Evolutionary conservation across 169 alveolate genomes (phyloP), one percentile per base, ranked within the genome.

Genomic region (Cystoisospora suis): DNA sequence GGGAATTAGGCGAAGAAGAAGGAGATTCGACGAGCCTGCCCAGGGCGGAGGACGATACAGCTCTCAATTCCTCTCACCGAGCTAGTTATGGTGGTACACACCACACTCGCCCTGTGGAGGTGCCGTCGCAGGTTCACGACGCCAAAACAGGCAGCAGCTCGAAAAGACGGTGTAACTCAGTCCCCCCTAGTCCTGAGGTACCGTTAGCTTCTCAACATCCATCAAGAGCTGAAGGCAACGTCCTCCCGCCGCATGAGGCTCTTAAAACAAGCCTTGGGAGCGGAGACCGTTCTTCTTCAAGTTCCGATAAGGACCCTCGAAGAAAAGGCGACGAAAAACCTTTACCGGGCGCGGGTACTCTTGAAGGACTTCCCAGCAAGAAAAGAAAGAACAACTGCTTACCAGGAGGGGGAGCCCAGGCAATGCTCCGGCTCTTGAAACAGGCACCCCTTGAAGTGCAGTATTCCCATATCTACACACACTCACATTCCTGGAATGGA

Each of bases 381-480:
- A n/a, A n/a, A n/a, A n/a, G n/a, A n/a, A n/a, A n/a, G n/a, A n/a
- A n/a, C n/a, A n/a, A n/a, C n/a, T n/a, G n/a, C n/a, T n/a, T n/a
- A n/a, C n/a, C n/a, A 65, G 77, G 77, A 2, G 34, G 77, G 45
- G 34, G 77, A 7, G 44, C 77, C 5, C 77, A 9, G 27, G 77
- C 77, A 65, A 65, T 72, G 83, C 83, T 72, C 1, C 42, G 38
- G 47, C 38, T 72, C 58, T 38, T 72, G 1, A 9, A 32, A 15
- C 29, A 17, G 27, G 15, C 47, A 29, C 53, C 83, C 15, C 53
- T 72, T 5, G 83, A 72, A 38, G 12, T 3, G 56, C 83, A 40
- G 83, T 72, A 72, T 38, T 34, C 83, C 1, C 83, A 72, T 34
- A 72, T 72, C 45, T 72, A 72, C 83, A 72, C 83, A 3, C 83